Percentiles rank a stretch among this genome's conserved stretches.
Evolutionary conservation across 805 yeast species (phyloP).

Genomic region (Schwanniomyces pseudopolymorphus): DNA sequence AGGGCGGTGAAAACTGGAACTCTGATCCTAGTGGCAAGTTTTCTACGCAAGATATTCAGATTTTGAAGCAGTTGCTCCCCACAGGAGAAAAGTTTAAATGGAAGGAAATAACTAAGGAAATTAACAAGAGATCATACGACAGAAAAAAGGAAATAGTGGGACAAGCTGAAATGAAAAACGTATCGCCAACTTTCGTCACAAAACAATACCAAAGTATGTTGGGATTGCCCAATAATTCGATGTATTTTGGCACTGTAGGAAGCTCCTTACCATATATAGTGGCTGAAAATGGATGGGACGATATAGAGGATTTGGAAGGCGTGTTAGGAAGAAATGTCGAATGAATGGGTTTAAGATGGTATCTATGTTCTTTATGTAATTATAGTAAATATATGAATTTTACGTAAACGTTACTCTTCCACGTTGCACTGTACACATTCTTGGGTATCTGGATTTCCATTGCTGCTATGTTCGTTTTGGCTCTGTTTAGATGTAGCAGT

Average conservation of each 20-base stretch:
- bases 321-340: constrained; percentile 11
- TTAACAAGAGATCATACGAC: constrained; percentile 17
- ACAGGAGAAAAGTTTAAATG: constrained; percentile 59
- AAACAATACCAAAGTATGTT: constrained; percentile 55
- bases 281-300: constrained; percentile 46
- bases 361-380: background rate
- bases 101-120: constrained; percentile 52
- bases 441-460: background rate
- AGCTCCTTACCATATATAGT: constrained; percentile 56
- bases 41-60: constrained; percentile 44
- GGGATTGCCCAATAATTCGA: constrained; percentile 50
- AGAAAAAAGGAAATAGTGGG: constrained; percentile 8
- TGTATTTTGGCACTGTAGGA: constrained; percentile 44
- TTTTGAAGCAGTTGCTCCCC: constrained; percentile 46
- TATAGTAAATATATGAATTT: background rate
- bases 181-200: constrained; percentile 53
- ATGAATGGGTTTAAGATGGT: constrained; percentile 1
- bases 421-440: constrained; percentile 11
- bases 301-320: constrained; percentile 14
- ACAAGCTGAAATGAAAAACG: constrained; percentile 29
- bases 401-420: constrained; percentile 4
- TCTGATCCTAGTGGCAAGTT: constrained; percentile 20
- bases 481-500: background rate
- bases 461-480: background rate
- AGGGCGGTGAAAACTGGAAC: background rate